Evolutionary conservation across 495 filamentous ascomycete genomes (phyloP).

Genomic region (Chaetomium tenue): DNA sequence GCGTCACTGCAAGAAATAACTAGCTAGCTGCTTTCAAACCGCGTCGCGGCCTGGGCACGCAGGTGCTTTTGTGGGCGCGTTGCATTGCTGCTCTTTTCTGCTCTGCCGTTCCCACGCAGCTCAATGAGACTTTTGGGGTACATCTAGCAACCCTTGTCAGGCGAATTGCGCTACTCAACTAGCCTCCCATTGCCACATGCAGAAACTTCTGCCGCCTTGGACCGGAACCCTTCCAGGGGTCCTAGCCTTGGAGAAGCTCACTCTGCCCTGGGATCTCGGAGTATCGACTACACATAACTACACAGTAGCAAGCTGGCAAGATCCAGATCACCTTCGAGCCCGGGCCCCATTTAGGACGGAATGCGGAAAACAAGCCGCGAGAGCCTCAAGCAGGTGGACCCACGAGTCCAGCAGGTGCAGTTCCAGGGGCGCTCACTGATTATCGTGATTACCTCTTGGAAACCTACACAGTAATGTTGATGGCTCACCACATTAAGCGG

Average conservation of each 20-base stretch:
- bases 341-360: neutral
- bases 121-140: neutral
- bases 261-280: constrained; percentile 2
- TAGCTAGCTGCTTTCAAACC: neutral
- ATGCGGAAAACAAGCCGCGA: neutral
- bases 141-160: constrained; percentile 7
- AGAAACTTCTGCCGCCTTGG: constrained; percentile 33
- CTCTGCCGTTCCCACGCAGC: neutral
- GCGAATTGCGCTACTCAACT: constrained; percentile 19
- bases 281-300: neutral
- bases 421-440: neutral
- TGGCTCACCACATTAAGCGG: neutral
- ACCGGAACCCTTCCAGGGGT: constrained; percentile 21
- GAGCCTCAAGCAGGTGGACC: constrained; percentile 14
- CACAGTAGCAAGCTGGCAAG: too few species aligned
- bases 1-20: neutral
- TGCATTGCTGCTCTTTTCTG: constrained; percentile 2
- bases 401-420: neutral
- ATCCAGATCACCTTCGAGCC: neutral
- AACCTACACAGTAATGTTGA: neutral
- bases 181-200: constrained; percentile 12
- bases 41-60: neutral
- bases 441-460: neutral
- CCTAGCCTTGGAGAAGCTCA: constrained; percentile 6
- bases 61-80: neutral